These are phyloP conservation scores for Agaricus subrufescens DNA, from an alignment of 768 basidiomycete species.

Conservation along the genomic window DNA sequence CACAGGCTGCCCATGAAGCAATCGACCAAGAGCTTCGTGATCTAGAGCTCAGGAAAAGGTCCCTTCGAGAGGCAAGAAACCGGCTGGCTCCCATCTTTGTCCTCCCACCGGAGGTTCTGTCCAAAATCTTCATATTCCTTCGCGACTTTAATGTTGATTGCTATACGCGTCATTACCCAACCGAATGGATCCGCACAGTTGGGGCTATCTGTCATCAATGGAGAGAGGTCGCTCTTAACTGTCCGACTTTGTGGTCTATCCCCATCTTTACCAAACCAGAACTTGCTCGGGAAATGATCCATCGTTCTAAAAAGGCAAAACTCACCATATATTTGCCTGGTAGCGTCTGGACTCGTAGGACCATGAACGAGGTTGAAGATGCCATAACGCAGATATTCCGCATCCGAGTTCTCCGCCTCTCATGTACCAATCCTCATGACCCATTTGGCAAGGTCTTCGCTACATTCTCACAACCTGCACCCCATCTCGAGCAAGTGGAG, in stretches of 20 bases:
- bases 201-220: conserved; percentile 38
- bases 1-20: conserved; percentile 19
- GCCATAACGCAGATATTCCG: conserved; percentile 22
- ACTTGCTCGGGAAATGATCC: conserved; percentile 39
- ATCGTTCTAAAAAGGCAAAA: conserved; percentile 37
- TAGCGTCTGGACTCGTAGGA: conserved; percentile 20
- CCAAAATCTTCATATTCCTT: conserved; percentile 30
- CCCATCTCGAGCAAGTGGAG: neutral
- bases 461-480: neutral
- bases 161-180: conserved; percentile 9
- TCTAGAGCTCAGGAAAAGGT: conserved; percentile 28
- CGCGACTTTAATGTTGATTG: conserved; percentile 4
- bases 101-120: conserved; percentile 40
- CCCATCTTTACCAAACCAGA: conserved; percentile 25
- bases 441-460: neutral
- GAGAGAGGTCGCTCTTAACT: conserved; percentile 37
- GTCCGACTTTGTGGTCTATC: conserved; percentile 36
- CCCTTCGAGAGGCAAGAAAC: conserved; percentile 32
- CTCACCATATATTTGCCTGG: conserved; percentile 21
- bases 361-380: conserved; percentile 16
- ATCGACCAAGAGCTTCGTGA: conserved; percentile 33
- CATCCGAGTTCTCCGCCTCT: conserved; percentile 27
- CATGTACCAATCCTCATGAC: conserved; percentile 9
- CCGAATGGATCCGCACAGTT: conserved; percentile 29
- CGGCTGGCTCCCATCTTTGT: conserved; percentile 28